Percentiles rank a stretch among this genome's conserved stretches.
phyloP scores from a whole-genome alignment of 352 stramenopile genomes.

The Globisporangium nodosum region DNA sequence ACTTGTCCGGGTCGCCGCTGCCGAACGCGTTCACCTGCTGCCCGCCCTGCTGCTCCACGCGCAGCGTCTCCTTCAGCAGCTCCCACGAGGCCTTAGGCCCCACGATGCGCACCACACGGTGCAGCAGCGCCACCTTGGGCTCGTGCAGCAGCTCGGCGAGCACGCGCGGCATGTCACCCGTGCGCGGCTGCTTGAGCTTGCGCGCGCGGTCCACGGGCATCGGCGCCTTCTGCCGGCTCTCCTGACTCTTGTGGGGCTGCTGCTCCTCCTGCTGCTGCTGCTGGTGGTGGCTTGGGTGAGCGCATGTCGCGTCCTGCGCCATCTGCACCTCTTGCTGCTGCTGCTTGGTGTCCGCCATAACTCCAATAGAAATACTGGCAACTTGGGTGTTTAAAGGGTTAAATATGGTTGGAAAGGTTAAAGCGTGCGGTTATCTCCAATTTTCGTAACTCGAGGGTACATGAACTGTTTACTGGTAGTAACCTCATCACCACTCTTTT shows the following conservation, averaged over 20 bases:
- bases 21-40: conserved; percentile 41
- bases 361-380: too few species aligned
- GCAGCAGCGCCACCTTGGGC: conserved; percentile 63
- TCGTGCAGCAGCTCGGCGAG: conserved; percentile 53
- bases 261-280: conserved; percentile 4
- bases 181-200: conserved; percentile 40
- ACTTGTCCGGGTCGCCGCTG: conserved; percentile 40
- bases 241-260: not conserved
- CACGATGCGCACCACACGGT: conserved; percentile 65
- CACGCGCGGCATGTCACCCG: conserved; percentile 47
- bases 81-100: conserved; percentile 55
- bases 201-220: conserved; percentile 18
- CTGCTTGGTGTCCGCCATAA: not conserved
- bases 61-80: conserved; percentile 58
- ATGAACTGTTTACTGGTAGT: too few species aligned
- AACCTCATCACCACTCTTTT: too few species aligned
- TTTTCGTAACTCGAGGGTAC: too few species aligned
- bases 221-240: too few species aligned
- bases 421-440: too few species aligned
- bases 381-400: too few species aligned
- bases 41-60: conserved; percentile 57
- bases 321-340: not conserved
- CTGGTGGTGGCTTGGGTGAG: not conserved
- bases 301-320: not conserved
- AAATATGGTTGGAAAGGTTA: too few species aligned